Evolutionary conservation across 2,329 filamentous ascomycete species (phyloP).

Genomic region (Arthrinium phaeospermum): DNA sequence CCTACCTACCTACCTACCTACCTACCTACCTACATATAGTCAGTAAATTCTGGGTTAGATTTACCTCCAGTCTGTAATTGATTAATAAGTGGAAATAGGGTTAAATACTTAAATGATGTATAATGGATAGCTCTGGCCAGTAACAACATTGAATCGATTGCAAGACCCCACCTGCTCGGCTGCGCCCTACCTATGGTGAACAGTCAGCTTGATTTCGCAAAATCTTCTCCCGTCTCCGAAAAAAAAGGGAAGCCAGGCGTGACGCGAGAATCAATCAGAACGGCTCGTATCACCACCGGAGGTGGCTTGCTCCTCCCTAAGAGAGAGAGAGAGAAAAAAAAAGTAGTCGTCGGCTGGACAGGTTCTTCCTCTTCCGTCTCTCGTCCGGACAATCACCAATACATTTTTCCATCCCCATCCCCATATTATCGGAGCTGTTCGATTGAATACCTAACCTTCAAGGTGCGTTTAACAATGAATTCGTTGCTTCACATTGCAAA

Average conservation of each 20-base stretch:
- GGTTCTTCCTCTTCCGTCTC: constrained; percentile 38
- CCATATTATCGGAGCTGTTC: constrained; percentile 28
- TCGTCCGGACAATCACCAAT: constrained; percentile 30
- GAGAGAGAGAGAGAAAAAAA: constrained; percentile 9
- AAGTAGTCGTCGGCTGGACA: constrained; percentile 31
- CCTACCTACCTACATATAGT: no score
- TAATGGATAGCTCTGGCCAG: background rate
- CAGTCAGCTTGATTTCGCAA: constrained; percentile 20
- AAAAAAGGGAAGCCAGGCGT: background rate
- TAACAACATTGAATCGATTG: background rate
- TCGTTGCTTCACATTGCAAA: constrained; percentile 10
- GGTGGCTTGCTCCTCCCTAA: constrained; percentile 8
- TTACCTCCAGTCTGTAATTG: background rate
- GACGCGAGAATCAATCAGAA: constrained; percentile 2
- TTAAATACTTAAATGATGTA: no score
- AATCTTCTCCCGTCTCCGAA: constrained; percentile 34
- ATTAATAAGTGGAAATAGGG: background rate
- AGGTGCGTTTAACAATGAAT: constrained; percentile 23
- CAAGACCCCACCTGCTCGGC: background rate
- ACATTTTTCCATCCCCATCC: constrained; percentile 40
- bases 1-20: no score
- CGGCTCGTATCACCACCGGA: constrained; percentile 13
- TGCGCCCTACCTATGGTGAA: background rate
- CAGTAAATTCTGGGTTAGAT: background rate
- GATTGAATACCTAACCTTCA: constrained; percentile 22